Base-by-base conservation (phyloP, 768 basidiomycete genomes). In the Xerocomus potaroensis region DNA sequence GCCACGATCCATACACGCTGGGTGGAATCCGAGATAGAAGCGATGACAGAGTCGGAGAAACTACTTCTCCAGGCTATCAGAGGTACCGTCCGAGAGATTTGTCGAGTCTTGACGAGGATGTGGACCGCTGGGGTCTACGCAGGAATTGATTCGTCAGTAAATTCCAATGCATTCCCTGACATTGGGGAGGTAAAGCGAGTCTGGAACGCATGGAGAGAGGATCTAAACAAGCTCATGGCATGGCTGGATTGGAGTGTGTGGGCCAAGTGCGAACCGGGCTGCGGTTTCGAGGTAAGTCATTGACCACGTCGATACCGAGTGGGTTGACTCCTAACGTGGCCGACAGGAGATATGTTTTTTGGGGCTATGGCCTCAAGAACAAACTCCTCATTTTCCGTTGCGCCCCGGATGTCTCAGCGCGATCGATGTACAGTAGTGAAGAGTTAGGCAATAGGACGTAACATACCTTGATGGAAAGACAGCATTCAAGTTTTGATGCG, bases 51-150 rank as follows among this genome's bases (percentile, higher is more conserved):
- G 16, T 61, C 65, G 8, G 69, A 72, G 50, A 41, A 18, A 0
- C 19, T 65, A 16, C 54, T 71, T 22, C 49, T 69, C 4, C 43
- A 36, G 9, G 61, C 49, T 5, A n/a, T 71, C 3, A 57, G 58
- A 15, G 72, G 58, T 3, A 75, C 72, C 0, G 67, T 48, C 2
- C 64, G 59, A 31, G 76, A 78, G 53, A 75, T 78, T 22, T 79
- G 76, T 44, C 65, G 74, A 0, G 69, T 72, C 0, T 47, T 73
- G 29, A 73, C 74, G 5, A 62, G 15, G 21, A 37, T 37, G 36
- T 37, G 22, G 36, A 22, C 22, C 22, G 5, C 22, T 15, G 36
- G 74, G 1, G 51, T 55, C 9, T 23, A 45, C 4, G 53, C 42
- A 0, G 62, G 62, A 0, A 15, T 64, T 10, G 62, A 63, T 32